phyloP scores from a whole-genome alignment of 106 monocot species.

The Cymbidium sinense region DNA sequence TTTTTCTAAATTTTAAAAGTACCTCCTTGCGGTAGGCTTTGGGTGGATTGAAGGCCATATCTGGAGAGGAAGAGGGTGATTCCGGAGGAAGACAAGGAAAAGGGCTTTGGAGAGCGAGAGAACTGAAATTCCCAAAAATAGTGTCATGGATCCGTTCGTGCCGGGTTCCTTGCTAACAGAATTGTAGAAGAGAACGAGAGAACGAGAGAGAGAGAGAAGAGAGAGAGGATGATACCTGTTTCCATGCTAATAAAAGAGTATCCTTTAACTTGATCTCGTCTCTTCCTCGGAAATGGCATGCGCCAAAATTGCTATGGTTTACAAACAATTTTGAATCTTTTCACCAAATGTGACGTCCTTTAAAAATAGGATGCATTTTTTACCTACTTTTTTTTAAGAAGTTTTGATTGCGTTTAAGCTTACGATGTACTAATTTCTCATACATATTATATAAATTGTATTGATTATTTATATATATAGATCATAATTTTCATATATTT shows the following conservation, averaged over 20 bases:
- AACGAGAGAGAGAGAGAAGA: too few relatives aligned
- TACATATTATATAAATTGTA: too few relatives aligned
- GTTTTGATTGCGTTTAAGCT: too few relatives aligned
- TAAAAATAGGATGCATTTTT: too few relatives aligned
- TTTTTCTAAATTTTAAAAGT: not conserved
- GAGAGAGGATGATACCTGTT: not conserved
- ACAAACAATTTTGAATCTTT: too few relatives aligned
- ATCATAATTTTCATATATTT: too few relatives aligned
- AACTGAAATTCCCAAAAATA: not conserved
- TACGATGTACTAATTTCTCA: too few relatives aligned
- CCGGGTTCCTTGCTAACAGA: not conserved
- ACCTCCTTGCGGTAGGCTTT: constrained; percentile 4
- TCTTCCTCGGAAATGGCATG: too few relatives aligned
- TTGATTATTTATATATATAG: too few relatives aligned
- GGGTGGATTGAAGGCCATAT: constrained; percentile 4
- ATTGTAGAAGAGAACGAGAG: not conserved
- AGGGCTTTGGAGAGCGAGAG: not conserved
- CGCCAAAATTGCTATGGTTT: too few relatives aligned
- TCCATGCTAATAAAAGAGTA: not conserved
- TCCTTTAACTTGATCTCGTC: not conserved
- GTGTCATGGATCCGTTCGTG: not conserved
- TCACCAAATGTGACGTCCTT: too few relatives aligned
- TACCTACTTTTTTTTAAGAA: too few relatives aligned
- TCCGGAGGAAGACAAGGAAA: not conserved
- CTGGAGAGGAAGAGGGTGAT: not conserved